Conservation (phyloP, 768 basidiomycete genomes). For the Lactarius psammicola region DNA sequence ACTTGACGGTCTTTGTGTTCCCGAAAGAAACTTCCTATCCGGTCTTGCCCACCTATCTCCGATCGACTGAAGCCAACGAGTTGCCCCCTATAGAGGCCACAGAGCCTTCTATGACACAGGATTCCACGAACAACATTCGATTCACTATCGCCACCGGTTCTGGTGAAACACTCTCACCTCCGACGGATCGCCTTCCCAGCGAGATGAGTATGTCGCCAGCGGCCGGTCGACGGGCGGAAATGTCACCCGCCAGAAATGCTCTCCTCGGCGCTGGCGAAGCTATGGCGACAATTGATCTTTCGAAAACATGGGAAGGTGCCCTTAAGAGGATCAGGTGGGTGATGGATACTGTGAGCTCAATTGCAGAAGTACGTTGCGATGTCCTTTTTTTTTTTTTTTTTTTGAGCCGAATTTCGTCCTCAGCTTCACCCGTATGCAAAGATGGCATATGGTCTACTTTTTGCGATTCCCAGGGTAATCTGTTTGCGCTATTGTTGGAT, state of each 20-base stretch:
- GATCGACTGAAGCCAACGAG: no score
- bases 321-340: background rate
- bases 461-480: background rate
- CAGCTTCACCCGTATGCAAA: background rate
- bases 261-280: background rate
- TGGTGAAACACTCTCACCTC: no score
- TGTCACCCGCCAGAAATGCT: background rate
- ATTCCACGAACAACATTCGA: no score
- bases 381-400: background rate
- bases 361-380: background rate
- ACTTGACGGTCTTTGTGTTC: no score
- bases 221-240: background rate
- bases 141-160: no score
- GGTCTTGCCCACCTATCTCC: background rate
- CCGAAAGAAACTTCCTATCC: background rate
- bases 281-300: background rate
- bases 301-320: background rate
- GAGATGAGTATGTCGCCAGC: background rate
- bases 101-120: no score
- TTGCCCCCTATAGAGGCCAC: no score
- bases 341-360: background rate
- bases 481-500: background rate
- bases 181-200: no score
- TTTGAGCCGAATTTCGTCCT: background rate
- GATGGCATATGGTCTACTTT: background rate